Evolutionary conservation across 208 protist genomes (phyloP).

Genomic region (Leishmania gerbilli): DNA sequence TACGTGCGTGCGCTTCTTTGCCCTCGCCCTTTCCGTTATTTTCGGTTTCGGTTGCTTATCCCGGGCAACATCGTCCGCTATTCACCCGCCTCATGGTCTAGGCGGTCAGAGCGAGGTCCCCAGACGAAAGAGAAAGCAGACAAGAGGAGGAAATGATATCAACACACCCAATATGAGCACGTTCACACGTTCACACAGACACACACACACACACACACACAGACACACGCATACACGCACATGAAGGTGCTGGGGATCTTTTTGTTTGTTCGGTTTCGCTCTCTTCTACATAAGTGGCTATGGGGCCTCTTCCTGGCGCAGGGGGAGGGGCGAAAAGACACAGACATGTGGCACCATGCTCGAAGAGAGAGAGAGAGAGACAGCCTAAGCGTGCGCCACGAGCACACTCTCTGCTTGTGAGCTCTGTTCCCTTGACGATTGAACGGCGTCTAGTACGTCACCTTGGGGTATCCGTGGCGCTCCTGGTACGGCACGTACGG

Average conservation of each 20-base stretch:
- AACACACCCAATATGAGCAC: neutral
- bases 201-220: neutral
- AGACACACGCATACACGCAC: neutral
- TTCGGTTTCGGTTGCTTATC: neutral
- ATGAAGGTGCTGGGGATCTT: neutral
- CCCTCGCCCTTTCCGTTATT: too few species aligned
- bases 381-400: neutral
- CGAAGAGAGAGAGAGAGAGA: neutral
- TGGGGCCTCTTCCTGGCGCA: neutral
- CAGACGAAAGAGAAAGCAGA: neutral
- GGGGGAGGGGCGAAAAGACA: neutral
- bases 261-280: neutral
- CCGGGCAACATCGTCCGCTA: neutral
- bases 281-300: neutral
- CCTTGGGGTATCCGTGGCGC: slow-evolving; percentile 58
- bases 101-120: too few species aligned
- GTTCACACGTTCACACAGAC: too few species aligned
- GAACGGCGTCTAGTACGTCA: slow-evolving; percentile 34
- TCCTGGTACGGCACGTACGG: slow-evolving; percentile 81
- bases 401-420: neutral
- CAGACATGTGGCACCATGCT: neutral
- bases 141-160: neutral
- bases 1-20: too few species aligned
- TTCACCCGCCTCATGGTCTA: neutral
- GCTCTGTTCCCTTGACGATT: neutral